Conservation (phyloP, 2,329 filamentous ascomycete species). For the Talaromyces sp. region DNA sequence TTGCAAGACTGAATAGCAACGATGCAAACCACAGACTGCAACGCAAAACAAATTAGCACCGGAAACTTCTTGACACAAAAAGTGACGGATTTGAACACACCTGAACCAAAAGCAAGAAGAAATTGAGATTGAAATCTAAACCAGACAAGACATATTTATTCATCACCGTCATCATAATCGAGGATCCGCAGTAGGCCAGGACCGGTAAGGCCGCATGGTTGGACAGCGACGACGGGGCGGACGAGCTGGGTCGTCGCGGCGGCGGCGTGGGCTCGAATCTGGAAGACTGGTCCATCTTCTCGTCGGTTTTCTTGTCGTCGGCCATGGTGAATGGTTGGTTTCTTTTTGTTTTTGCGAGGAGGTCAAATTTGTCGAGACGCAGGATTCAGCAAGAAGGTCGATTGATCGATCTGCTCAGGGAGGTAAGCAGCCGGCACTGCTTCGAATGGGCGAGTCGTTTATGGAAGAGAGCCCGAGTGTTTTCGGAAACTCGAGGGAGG, state of each 20-base stretch:
- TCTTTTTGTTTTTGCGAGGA: background rate
- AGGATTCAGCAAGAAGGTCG: background rate
- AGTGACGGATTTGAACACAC: conserved; percentile 49
- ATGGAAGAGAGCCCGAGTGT: background rate
- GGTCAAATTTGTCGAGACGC: background rate
- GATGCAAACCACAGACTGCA: conserved; percentile 83
- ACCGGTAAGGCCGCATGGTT: conserved; percentile 79
- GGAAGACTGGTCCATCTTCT: conserved; percentile 50
- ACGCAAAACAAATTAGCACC: conserved; percentile 10
- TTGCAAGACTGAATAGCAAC: conserved; percentile 79
- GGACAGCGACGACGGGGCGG: conserved; percentile 46
- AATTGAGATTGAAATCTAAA: conserved; percentile 88
- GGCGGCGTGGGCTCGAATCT: conserved; percentile 7
- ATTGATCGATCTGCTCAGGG: background rate
- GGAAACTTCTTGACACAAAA: background rate
- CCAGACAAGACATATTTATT: conserved; percentile 98
- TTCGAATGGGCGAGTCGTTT: background rate
- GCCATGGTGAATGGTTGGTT: conserved; percentile 55
- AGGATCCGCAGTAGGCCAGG: conserved; percentile 84
- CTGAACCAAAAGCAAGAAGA: conserved; percentile 89
- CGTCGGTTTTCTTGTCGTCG: conserved; percentile 80
- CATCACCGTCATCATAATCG: conserved; percentile 99
- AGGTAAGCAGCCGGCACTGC: background rate
- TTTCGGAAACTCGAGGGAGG: background rate
- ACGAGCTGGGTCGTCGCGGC: background rate